These are phyloP conservation scores for Paecilomyces formosus DNA, from an alignment of 2,329 filamentous ascomycete species.

Conservation along the genomic window DNA sequence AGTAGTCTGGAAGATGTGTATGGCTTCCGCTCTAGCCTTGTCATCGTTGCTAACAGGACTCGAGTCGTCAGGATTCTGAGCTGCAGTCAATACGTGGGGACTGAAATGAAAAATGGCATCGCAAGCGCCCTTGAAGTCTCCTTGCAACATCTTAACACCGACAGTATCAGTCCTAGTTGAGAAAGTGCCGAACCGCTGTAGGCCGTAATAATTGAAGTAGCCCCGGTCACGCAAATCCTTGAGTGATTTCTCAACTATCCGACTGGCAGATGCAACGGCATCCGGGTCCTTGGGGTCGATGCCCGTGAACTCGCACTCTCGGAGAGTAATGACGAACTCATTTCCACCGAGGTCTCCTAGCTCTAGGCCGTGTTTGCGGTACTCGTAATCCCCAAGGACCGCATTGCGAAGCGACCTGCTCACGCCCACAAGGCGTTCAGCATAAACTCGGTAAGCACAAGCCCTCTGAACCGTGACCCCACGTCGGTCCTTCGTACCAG, in stretches of 20 bases:
- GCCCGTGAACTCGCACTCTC: slow-evolving; percentile 65
- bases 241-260: slow-evolving; percentile 50
- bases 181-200: slow-evolving; percentile 94
- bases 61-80: slow-evolving; percentile 40
- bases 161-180: slow-evolving; percentile 76
- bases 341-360: slow-evolving; percentile 83
- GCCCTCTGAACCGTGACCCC: slow-evolving; percentile 80
- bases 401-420: slow-evolving; percentile 55
- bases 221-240: slow-evolving; percentile 63
- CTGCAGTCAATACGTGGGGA: slow-evolving; percentile 52
- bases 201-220: slow-evolving; percentile 95
- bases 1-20: slow-evolving; percentile 63
- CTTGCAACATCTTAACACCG: slow-evolving; percentile 74
- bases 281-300: slow-evolving; percentile 36
- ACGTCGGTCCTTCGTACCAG: slow-evolving; percentile 84
- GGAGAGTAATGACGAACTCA: slow-evolving; percentile 84
- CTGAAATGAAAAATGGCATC: slow-evolving; percentile 69
- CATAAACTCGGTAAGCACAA: slow-evolving; percentile 55
- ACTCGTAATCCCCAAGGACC: slow-evolving; percentile 71
- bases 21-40: slow-evolving; percentile 66
- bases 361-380: slow-evolving; percentile 62
- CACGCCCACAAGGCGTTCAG: slow-evolving; percentile 57
- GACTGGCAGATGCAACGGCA: slow-evolving; percentile 33
- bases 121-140: slow-evolving; percentile 73
- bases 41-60: slow-evolving; percentile 63